Percentiles rank a stretch among this genome's conserved stretches.
These are phyloP conservation scores for Cerioporus squamosus DNA, from an alignment of 1,284 basidiomycete genomes.

Conservation along the genomic window DNA sequence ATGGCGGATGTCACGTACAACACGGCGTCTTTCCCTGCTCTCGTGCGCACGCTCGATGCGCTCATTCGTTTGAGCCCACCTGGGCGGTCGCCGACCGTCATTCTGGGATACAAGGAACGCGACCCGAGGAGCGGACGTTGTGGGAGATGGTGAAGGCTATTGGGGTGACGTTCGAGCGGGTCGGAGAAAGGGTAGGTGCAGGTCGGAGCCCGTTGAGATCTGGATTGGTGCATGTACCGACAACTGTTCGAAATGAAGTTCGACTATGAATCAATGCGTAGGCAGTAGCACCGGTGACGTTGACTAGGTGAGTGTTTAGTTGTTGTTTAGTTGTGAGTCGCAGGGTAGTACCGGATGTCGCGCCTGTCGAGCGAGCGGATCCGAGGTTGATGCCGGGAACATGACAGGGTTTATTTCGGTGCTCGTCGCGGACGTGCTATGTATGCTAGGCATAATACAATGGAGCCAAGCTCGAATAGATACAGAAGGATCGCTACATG, in stretches of 20 bases:
- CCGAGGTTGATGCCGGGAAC: no score
- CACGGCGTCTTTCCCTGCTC: conserved; percentile 74
- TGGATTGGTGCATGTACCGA: conserved; percentile 52
- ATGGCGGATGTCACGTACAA: conserved; percentile 94
- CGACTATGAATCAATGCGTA: no score
- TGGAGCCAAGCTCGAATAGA: no score
- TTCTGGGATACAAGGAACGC: conserved; percentile 86
- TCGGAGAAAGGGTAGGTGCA: conserved; percentile 58
- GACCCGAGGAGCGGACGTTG: conserved; percentile 72
- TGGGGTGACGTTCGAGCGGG: conserved; percentile 56
- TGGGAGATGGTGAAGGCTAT: conserved; percentile 60
- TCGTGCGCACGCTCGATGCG: conserved; percentile 57
- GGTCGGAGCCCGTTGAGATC: conserved; percentile 72
- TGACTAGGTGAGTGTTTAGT: no score
- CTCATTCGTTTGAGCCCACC: conserved; percentile 40
- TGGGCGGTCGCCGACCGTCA: conserved; percentile 45
- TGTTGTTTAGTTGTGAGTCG: no score
- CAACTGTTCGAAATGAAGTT: not conserved
- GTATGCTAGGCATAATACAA: no score
- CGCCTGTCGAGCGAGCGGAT: no score
- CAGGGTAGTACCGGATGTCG: no score
- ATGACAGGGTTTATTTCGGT: no score
- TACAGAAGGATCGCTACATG: no score
- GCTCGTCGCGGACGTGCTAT: no score
- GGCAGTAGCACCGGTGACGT: no score